Evolutionary conservation across 345 rosid genomes (phyloP).

Genomic region (Euphorbia tirucalli): DNA sequence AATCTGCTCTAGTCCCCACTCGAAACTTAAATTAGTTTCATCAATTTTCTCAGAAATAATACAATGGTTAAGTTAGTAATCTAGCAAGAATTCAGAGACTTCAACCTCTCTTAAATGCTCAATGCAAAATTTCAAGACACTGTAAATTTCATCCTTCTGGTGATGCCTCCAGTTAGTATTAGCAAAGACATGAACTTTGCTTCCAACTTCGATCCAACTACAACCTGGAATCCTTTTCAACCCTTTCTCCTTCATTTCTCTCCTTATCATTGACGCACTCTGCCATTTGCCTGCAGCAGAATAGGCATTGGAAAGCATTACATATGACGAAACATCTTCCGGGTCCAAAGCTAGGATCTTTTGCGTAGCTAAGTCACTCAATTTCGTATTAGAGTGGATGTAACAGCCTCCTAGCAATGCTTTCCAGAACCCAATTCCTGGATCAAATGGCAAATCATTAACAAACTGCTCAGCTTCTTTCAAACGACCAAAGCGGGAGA

Average conservation of each 20-base stretch:
- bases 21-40: neutral
- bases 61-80: slow-evolving; percentile 6
- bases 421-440: slow-evolving; percentile 88
- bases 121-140: slow-evolving; percentile 32
- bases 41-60: neutral
- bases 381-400: slow-evolving; percentile 53
- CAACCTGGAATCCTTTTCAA: slow-evolving; percentile 63
- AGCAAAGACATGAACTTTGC: slow-evolving; percentile 54
- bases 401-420: slow-evolving; percentile 85
- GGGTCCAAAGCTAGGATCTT: slow-evolving; percentile 67
- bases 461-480: slow-evolving; percentile 57
- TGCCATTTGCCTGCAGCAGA: slow-evolving; percentile 67
- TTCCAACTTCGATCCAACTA: slow-evolving; percentile 71
- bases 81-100: slow-evolving; percentile 17
- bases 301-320: slow-evolving; percentile 81
- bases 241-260: slow-evolving; percentile 56
- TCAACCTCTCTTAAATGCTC: slow-evolving; percentile 36
- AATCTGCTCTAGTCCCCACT: neutral
- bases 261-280: slow-evolving; percentile 46
- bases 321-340: slow-evolving; percentile 65
- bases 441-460: slow-evolving; percentile 53
- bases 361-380: slow-evolving; percentile 50
- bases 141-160: slow-evolving; percentile 51
- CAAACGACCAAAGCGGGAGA: slow-evolving; percentile 61
- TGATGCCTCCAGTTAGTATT: slow-evolving; percentile 43